Evolutionary conservation across 257 asterid genomes (phyloP), one percentile per base, ranked within the genome.

Genomic region (Solanum clarkiae): DNA sequence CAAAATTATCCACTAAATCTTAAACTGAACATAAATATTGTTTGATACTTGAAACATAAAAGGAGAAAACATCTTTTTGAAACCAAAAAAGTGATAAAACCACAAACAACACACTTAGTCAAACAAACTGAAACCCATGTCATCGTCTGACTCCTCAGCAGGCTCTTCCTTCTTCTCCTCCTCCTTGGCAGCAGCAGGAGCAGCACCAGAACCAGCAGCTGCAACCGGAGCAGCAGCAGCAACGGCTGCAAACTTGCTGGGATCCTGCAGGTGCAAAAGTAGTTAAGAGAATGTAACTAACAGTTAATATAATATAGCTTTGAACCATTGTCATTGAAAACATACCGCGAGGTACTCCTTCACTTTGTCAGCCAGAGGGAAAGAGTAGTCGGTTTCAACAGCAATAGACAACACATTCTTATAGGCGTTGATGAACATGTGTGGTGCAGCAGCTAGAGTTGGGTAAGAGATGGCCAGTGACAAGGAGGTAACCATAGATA

Each of bases 401-500:
- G 98, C 98, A 62, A 95, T 16, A 7, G 98, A 90, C 94, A 94
- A 87, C 4, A 88, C 86, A 80, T 96, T 96, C 92, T 96, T 96
- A 93, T 93, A 96, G 2, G 87, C 97, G 83, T 94, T 96, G 87
- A 93, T 86, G 81, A 95, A 91, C 97, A 96, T 95, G 91, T 94
- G 97, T 0, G 98, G 99, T 1, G 97, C 97, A 24, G 98, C 98
- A 10, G 98, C 98, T 8, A 95, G 86, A 5, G 98, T 94, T 3
- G 99, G 99, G 90, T 92, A 96, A 2, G 98, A 90, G 56, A 93
- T 84, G 18, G 97, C 98, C 82, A 96, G 85, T 1, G 97, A 84
- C 85, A 96, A 86, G 0, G 99, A 86, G 40, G 96, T 92, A 42
- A 93, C 94, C 94, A 92, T 88, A 66, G 97, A 94, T 22, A 95